Percentiles rank a stretch among this genome's conserved stretches.
These are phyloP conservation scores for Pseudoturritis turrita DNA, from an alignment of 345 rosid species.

Conservation along the genomic window DNA sequence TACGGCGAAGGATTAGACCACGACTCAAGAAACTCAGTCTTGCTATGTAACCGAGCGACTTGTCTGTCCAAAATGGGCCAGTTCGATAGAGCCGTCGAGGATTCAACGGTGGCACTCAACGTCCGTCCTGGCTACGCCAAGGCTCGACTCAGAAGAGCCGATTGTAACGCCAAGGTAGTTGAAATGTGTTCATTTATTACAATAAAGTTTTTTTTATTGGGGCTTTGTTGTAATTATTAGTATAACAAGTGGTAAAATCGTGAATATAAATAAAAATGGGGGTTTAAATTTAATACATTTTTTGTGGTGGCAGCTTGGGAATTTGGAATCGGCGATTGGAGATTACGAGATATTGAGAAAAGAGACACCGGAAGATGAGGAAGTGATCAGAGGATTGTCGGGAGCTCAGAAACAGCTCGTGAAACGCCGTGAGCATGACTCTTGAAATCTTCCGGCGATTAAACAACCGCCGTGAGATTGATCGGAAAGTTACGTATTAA, in stretches of 20 bases:
- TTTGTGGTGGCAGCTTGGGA: conserved; percentile 43
- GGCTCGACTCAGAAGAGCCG: conserved; percentile 87
- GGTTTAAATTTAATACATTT: too few relatives aligned
- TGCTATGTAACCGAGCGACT: conserved; percentile 84
- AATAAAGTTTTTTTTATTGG: background rate
- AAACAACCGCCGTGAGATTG: background rate
- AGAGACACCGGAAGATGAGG: conserved; percentile 68
- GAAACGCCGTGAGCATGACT: conserved; percentile 34
- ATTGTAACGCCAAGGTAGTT: conserved; percentile 68
- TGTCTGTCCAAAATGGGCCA: conserved; percentile 68
- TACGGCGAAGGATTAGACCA: conserved; percentile 73
- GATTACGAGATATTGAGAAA: conserved; percentile 63
- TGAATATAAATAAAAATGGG: background rate
- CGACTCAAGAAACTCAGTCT: conserved; percentile 70
- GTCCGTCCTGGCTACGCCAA: conserved; percentile 65
- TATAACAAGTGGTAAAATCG: background rate
- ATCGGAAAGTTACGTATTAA: background rate
- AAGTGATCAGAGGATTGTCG: conserved; percentile 42
- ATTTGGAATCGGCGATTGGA: conserved; percentile 59
- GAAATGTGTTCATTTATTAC: background rate
- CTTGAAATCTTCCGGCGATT: background rate
- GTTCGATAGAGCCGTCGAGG: conserved; percentile 63
- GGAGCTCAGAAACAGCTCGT: conserved; percentile 46
- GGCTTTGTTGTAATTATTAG: background rate
- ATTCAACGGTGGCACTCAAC: conserved; percentile 58